Conservation (phyloP, 2,329 filamentous ascomycete species). For the Eutypella sp. region DNA sequence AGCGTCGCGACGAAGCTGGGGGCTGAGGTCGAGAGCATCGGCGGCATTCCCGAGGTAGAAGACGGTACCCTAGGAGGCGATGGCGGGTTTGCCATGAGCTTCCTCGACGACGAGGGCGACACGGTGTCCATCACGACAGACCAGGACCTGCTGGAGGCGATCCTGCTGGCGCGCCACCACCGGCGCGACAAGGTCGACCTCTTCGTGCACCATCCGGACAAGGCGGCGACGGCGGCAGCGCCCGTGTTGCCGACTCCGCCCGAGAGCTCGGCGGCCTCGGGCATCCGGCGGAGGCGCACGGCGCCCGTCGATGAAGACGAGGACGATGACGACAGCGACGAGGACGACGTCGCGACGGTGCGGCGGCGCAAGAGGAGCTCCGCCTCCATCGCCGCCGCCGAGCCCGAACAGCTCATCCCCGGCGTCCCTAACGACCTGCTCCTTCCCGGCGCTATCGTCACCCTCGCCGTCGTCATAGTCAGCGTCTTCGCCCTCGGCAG, state of each 20-base stretch:
- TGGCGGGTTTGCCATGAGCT: slow-evolving; percentile 91
- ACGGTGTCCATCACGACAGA: slow-evolving; percentile 96
- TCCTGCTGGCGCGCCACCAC: slow-evolving; percentile 72
- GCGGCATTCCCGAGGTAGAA: slow-evolving; percentile 71
- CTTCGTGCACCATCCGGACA: slow-evolving; percentile 89
- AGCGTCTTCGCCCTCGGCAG: slow-evolving; percentile 87
- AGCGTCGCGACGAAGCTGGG: slow-evolving; percentile 83
- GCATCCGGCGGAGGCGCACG: slow-evolving; percentile 49
- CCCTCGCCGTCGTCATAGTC: slow-evolving; percentile 89
- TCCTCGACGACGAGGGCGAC: slow-evolving; percentile 94
- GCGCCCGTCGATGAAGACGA: slow-evolving; percentile 33
- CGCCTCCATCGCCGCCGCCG: slow-evolving; percentile 38
- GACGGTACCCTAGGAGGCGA: slow-evolving; percentile 71
- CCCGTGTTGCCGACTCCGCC: slow-evolving; percentile 43
- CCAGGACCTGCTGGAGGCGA: slow-evolving; percentile 85
- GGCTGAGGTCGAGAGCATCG: slow-evolving; percentile 73
- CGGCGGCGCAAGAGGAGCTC: slow-evolving; percentile 42
- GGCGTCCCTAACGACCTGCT: slow-evolving; percentile 93
- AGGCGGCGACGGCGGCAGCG: slow-evolving; percentile 50
- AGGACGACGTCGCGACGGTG: slow-evolving; percentile 46
- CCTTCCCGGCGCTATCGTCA: slow-evolving; percentile 88
- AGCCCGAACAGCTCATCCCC: slow-evolving; percentile 74
- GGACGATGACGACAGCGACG: slow-evolving; percentile 54
- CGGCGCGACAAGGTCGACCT: slow-evolving; percentile 91
- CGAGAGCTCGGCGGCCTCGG: slow-evolving; percentile 38